A percentile compares a stretch with the other conserved stretches of the same genome.
phyloP scores from a whole-genome alignment of 176 grass and related monocot species.

The Aegilops umbellulata region DNA sequence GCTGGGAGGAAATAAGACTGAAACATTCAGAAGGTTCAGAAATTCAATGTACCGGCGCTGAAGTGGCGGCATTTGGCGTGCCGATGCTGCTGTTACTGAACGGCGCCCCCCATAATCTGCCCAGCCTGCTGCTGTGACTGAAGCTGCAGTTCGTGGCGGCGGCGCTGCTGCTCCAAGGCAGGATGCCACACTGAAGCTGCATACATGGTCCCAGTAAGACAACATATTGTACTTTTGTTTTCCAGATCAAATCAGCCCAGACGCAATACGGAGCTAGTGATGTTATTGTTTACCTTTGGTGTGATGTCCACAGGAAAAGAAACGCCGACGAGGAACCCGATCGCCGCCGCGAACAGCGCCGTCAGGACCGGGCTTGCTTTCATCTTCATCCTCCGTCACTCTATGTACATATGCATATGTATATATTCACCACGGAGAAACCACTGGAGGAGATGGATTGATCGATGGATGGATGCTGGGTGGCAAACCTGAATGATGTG shows the following conservation, averaged over 20 bases:
- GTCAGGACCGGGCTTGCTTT: no score
- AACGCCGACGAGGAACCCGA: constrained; percentile 11
- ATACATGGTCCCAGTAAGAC: no score
- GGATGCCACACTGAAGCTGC: not conserved
- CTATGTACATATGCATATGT: no score
- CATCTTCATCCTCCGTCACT: no score
- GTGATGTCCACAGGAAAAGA: constrained; percentile 10
- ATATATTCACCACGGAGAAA: no score
- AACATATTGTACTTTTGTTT: no score
- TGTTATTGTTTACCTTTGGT: not conserved
- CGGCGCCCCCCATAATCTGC: not conserved
- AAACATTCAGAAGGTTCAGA: not conserved
- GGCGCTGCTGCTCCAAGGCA: not conserved
- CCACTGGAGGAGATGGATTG: no score
- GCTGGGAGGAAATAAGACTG: no score
- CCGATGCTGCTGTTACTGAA: not conserved
- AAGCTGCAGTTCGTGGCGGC: not conserved
- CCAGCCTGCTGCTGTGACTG: not conserved
- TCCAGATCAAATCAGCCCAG: no score
- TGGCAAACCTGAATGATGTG: no score
- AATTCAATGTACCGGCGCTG: not conserved
- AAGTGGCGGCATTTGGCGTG: not conserved
- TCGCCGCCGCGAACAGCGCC: not conserved
- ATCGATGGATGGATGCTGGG: no score
- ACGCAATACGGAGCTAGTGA: no score